Percentiles rank a stretch among this genome's conserved stretches.
Conservation (phyloP, 163 green algal genomes). For the Chlamydomonas reinhardtii region DNA sequence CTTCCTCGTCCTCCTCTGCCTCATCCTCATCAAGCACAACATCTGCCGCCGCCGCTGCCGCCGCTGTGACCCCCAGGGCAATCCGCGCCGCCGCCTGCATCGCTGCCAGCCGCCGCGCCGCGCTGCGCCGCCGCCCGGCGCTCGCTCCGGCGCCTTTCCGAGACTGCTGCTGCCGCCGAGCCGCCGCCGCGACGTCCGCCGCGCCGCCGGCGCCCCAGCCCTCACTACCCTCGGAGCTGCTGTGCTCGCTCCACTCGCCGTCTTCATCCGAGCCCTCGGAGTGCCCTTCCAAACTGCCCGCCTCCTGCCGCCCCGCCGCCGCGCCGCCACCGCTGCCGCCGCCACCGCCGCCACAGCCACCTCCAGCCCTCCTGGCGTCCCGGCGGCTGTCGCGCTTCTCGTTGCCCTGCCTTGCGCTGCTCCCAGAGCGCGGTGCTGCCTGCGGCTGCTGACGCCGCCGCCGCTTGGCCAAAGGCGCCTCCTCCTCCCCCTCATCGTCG, state of each 20-base stretch:
- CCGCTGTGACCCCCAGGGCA: background rate
- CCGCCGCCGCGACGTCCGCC: no score
- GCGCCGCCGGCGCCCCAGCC: background rate
- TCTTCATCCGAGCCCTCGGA: background rate
- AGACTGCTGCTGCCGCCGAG: no score
- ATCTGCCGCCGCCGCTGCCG: background rate
- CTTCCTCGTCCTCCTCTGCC: no score
- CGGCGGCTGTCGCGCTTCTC: no score
- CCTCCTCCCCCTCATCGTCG: no score
- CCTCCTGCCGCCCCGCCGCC: background rate
- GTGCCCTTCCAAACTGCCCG: background rate
- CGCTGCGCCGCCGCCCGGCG: background rate
- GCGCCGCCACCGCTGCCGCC: background rate
- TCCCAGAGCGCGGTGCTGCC: no score
- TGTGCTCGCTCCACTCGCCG: constrained; percentile 5
- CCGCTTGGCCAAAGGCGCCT: background rate
- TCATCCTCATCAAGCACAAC: no score
- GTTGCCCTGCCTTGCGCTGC: no score
- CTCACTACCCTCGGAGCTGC: background rate
- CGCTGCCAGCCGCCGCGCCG: background rate
- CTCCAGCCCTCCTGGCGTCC: background rate
- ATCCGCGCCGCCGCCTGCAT: background rate
- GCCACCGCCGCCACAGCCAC: no score
- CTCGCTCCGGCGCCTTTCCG: background rate
- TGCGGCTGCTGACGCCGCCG: background rate